Evolutionary conservation across 1,139 yeast species (phyloP).

Genomic region (Spencermartinsiella ligniputridi): DNA sequence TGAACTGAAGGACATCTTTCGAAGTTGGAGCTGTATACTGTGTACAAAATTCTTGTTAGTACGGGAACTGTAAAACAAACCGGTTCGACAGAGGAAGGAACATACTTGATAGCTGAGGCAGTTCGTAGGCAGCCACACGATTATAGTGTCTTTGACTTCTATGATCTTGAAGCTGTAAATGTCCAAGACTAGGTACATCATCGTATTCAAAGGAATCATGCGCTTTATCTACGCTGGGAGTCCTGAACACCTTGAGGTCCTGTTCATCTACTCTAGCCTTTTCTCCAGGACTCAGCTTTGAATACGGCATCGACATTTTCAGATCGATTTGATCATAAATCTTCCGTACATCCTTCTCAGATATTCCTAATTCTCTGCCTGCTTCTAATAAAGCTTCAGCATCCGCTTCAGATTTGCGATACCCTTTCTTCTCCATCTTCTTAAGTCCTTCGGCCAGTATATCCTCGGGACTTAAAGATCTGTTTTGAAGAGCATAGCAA

Average conservation of each 20-base stretch:
- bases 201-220: slow-evolving; percentile 44
- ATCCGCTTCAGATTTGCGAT: slow-evolving; percentile 29
- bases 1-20: slow-evolving; percentile 54
- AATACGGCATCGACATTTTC: slow-evolving; percentile 11
- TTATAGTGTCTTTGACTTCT: slow-evolving; percentile 58
- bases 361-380: slow-evolving; percentile 31
- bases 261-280: slow-evolving; percentile 14
- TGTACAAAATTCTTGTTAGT: slow-evolving; percentile 19
- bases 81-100: slow-evolving; percentile 27
- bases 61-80: slow-evolving; percentile 4
- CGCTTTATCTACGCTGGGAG: slow-evolving; percentile 31
- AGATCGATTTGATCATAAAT: slow-evolving; percentile 20
- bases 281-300: slow-evolving; percentile 21
- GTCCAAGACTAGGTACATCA: slow-evolving; percentile 59
- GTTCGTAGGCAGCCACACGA: slow-evolving; percentile 84
- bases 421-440: slow-evolving; percentile 28
- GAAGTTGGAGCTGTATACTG: slow-evolving; percentile 42
- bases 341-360: slow-evolving; percentile 26
- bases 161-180: slow-evolving; percentile 56
- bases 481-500: neutral
- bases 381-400: slow-evolving; percentile 29
- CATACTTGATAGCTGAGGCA: slow-evolving; percentile 76
- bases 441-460: slow-evolving; percentile 32
- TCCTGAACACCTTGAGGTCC: slow-evolving; percentile 20
- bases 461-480: slow-evolving; percentile 18